Percentiles rank a stretch among this genome's conserved stretches.
phyloP scores from a whole-genome alignment of 2,329 filamentous ascomycete genomes.

The Fusarium sp. region DNA sequence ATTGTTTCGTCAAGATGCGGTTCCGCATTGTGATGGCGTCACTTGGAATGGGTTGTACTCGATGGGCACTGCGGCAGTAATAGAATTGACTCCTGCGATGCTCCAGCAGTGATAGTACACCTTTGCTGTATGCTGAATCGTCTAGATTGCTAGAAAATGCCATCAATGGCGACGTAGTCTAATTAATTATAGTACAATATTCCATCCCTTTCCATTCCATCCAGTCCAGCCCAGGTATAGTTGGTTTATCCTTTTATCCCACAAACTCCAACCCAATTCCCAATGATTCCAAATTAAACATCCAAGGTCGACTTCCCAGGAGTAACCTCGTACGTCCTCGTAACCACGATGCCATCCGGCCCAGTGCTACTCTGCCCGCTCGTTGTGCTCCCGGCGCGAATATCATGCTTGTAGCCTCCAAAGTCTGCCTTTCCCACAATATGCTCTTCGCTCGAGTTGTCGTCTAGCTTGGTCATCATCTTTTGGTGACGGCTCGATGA shows the following conservation, averaged over 20 bases:
- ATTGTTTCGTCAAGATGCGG: constrained; percentile 1
- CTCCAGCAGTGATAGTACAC: too few relatives aligned
- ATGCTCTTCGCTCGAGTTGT: constrained; percentile 47
- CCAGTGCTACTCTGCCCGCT: constrained; percentile 26
- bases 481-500: constrained; percentile 30
- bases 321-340: constrained; percentile 37
- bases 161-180: background rate
- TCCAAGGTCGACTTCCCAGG: constrained; percentile 40
- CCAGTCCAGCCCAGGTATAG: background rate
- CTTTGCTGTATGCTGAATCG: background rate
- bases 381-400: constrained; percentile 34
- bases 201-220: background rate
- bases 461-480: constrained; percentile 40
- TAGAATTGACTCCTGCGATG: background rate
- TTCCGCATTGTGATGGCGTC: background rate
- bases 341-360: constrained; percentile 39
- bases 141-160: background rate
- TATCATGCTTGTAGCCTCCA: constrained; percentile 31
- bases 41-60: background rate
- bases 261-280: constrained; percentile 6
- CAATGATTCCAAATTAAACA: constrained; percentile 22
- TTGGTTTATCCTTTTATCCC: background rate
- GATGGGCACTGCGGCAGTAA: background rate
- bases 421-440: constrained; percentile 42
- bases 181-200: background rate